Evolutionary conservation across 1,284 basidiomycete genomes (phyloP).

Genomic region (Termitomyces sp.): DNA sequence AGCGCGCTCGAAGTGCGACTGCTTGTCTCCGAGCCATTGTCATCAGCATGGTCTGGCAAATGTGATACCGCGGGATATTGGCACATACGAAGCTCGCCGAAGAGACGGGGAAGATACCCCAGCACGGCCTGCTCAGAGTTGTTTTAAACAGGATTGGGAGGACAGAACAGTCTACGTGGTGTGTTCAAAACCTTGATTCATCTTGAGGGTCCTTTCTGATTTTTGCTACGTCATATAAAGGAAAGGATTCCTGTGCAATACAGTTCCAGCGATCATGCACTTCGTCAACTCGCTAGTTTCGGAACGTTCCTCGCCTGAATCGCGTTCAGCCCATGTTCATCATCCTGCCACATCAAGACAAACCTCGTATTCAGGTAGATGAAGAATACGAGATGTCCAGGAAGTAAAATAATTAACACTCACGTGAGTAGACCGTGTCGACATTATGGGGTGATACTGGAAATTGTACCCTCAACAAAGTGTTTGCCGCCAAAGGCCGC

Average conservation of each 20-base stretch:
- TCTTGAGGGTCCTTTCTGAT: neutral
- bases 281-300: conserved; percentile 40
- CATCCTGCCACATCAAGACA: conserved; percentile 52
- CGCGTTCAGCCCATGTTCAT: conserved; percentile 42
- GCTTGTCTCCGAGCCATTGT: conserved; percentile 40
- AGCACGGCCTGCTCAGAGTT: conserved; percentile 22
- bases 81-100: conserved; percentile 58
- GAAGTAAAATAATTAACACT: no score
- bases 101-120: conserved; percentile 31
- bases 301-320: conserved; percentile 8
- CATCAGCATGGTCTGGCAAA: conserved; percentile 33
- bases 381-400: no score
- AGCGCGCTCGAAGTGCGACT: conserved; percentile 54
- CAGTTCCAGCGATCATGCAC: conserved; percentile 43
- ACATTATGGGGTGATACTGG: no score
- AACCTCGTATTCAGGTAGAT: no score
- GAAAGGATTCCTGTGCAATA: conserved; percentile 62
- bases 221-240: conserved; percentile 32
- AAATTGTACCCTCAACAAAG: no score
- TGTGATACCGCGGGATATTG: conserved; percentile 18
- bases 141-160: conserved; percentile 52
- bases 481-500: no score
- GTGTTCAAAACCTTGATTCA: conserved; percentile 16
- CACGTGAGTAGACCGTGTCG: no score
- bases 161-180: conserved; percentile 62